A percentile compares a stretch with the other conserved stretches of the same genome.
Conservation (phyloP, 2,329 filamentous ascomycete genomes). For the Penicillium nordicum region DNA sequence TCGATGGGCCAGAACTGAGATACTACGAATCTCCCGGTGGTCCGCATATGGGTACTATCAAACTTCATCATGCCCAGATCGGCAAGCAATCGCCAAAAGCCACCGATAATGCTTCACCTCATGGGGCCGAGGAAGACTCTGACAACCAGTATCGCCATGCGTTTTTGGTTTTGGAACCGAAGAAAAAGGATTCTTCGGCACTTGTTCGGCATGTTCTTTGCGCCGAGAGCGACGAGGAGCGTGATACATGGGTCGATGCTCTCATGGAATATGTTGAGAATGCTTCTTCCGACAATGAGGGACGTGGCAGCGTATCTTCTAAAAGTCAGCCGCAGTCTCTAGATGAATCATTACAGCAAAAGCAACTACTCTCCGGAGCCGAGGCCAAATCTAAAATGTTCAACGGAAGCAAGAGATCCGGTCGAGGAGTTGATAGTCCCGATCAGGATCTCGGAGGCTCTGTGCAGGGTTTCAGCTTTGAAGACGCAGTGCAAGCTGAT, state of each 20-base stretch:
- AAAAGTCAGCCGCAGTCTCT: conserved; percentile 20
- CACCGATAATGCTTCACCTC: conserved; percentile 57
- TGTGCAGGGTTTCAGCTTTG: conserved; percentile 53
- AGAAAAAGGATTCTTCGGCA: conserved; percentile 87
- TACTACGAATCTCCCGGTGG: conserved; percentile 93
- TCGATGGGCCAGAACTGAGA: conserved; percentile 69
- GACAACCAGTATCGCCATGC: conserved; percentile 97
- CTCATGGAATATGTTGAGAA: conserved; percentile 81
- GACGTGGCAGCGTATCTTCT: conserved; percentile 15
- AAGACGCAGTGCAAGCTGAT: conserved; percentile 56
- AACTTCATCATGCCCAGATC: conserved; percentile 84
- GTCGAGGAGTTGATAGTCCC: conserved; percentile 38
- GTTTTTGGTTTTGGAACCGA: conserved; percentile 90
- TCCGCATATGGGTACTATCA: conserved; percentile 88
- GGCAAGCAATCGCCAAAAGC: conserved; percentile 77
- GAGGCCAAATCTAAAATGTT: conserved; percentile 26
- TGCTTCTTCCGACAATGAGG: conserved; percentile 33
- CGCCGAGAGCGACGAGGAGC: conserved; percentile 87
- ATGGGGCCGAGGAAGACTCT: conserved; percentile 64
- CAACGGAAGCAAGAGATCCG: conserved; percentile 28
- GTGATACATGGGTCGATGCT: conserved; percentile 90
- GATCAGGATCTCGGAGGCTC: conserved; percentile 34
- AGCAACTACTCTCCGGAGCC: conserved; percentile 14
- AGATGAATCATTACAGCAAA: conserved; percentile 18
- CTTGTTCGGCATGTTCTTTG: conserved; percentile 91